A percentile compares a stretch with the other conserved stretches of the same genome.
These are phyloP conservation scores for Phytophthora pisi DNA, from an alignment of 352 stramenopile genomes.

Conservation along the genomic window DNA sequence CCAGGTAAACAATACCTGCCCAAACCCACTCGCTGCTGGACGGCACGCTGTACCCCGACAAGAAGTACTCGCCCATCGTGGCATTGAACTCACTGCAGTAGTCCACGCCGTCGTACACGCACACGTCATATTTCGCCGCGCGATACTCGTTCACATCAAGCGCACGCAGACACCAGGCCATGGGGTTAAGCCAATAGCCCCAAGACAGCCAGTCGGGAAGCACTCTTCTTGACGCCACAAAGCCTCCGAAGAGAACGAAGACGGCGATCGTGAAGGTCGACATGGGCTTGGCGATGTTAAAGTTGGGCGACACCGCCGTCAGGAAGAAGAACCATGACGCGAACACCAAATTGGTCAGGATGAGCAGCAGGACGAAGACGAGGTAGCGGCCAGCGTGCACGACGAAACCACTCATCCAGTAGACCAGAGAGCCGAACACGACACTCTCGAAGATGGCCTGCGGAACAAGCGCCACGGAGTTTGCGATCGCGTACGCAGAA, in stretches of 20 bases:
- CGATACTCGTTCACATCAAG: conserved; percentile 42
- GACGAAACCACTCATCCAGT: conserved; percentile 71
- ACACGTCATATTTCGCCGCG: conserved; percentile 22
- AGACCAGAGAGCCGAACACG: conserved; percentile 77
- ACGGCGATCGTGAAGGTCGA: conserved; percentile 27
- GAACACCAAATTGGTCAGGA: conserved; percentile 45
- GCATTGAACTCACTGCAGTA: conserved; percentile 48
- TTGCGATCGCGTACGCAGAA: conserved; percentile 55
- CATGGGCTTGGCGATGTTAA: conserved; percentile 34
- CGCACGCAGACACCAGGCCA: conserved; percentile 46
- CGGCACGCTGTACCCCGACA: conserved; percentile 36
- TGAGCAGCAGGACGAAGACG: conserved; percentile 36
- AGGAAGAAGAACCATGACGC: conserved; percentile 47
- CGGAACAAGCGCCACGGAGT: conserved; percentile 60
- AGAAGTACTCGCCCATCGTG: conserved; percentile 38
- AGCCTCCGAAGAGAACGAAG: conserved; percentile 53
- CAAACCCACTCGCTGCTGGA: conserved; percentile 32
- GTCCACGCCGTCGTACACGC: conserved; percentile 36
- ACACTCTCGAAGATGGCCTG: conserved; percentile 55
- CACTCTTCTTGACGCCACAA: conserved; percentile 25
- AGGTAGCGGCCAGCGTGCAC: conserved; percentile 25
- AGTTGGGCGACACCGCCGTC: conserved; percentile 23
- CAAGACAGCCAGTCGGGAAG: conserved; percentile 40
- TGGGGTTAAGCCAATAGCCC: conserved; percentile 61
- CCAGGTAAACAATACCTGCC: conserved; percentile 34